Evolutionary conservation across 2,329 filamentous ascomycete genomes (phyloP).

Genomic region (Pestalotiopsis sp.): DNA sequence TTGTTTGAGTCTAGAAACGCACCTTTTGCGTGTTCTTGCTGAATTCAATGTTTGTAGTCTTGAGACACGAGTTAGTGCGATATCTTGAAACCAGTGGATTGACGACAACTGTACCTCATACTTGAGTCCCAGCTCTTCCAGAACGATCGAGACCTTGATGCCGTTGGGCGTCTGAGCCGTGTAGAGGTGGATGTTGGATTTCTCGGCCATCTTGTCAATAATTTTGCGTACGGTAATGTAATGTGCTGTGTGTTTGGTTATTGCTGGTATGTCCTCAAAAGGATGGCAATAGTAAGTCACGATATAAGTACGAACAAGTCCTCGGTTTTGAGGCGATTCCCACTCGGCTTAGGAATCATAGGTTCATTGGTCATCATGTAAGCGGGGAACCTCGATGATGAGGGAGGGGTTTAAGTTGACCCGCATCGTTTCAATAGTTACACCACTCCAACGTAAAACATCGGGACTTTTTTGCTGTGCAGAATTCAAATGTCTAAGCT

Average conservation of each 20-base stretch:
- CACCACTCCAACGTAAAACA: not conserved
- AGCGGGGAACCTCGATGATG: not conserved
- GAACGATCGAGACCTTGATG: conserved; percentile 83
- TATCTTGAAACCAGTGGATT: too few species aligned
- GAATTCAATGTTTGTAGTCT: conserved; percentile 68
- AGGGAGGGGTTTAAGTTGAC: not conserved
- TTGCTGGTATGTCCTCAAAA: too few species aligned
- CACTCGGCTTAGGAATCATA: not conserved
- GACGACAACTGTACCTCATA: conserved; percentile 79
- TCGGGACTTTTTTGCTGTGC: not conserved
- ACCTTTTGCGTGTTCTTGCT: conserved; percentile 76
- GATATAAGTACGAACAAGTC: too few species aligned
- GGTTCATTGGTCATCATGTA: not conserved
- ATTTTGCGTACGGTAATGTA: not conserved
- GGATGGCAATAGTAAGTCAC: too few species aligned
- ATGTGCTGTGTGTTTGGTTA: not conserved
- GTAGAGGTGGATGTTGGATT: conserved; percentile 77
- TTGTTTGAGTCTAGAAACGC: too few species aligned
- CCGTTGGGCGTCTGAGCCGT: conserved; percentile 85
- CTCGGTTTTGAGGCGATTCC: not conserved
- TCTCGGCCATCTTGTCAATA: conserved; percentile 41
- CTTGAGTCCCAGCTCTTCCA: conserved; percentile 83
- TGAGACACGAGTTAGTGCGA: conserved; percentile 1
- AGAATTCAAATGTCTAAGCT: too few species aligned
- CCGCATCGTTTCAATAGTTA: not conserved